Conservation (phyloP, 2,329 filamentous ascomycete species). For the Fusarium buharicum region DNA sequence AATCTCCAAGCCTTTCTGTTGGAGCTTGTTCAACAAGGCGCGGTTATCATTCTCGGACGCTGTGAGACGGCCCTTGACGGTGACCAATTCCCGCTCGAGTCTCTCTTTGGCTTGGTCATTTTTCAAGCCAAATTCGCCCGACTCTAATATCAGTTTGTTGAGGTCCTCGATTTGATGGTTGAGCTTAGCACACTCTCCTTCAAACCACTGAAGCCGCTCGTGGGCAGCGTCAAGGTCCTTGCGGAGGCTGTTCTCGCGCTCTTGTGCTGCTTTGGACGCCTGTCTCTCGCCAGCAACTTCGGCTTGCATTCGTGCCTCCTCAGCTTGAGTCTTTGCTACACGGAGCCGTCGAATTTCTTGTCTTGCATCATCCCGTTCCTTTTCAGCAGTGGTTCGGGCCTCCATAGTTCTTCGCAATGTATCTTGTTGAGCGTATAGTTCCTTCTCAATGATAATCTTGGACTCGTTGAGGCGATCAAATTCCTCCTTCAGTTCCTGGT, state of each 20-base stretch:
- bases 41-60: conserved; percentile 98
- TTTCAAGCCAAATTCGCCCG: conserved; percentile 86
- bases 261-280: conserved; percentile 79
- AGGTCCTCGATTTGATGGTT: conserved; percentile 84
- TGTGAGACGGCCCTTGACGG: conserved; percentile 85
- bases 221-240: conserved; percentile 85
- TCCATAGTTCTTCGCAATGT: conserved; percentile 87
- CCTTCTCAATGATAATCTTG: conserved; percentile 97
- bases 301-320: conserved; percentile 85
- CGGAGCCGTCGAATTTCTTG: conserved; percentile 84
- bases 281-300: conserved; percentile 83
- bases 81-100: conserved; percentile 88
- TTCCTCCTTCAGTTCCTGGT: conserved; percentile 82
- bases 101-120: conserved; percentile 96
- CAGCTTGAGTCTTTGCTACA: conserved; percentile 83
- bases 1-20: conserved; percentile 97
- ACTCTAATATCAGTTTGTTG: conserved; percentile 87
- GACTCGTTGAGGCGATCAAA: conserved; percentile 88
- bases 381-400: conserved; percentile 80
- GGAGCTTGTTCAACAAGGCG: conserved; percentile 93
- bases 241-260: conserved; percentile 80
- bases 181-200: conserved; percentile 80
- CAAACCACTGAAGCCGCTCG: conserved; percentile 79
- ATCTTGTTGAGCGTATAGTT: conserved; percentile 95
- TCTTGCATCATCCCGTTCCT: conserved; percentile 89